Evolutionary conservation across 257 asterid species (phyloP).

Genomic region (Przewalskia tangutica): DNA sequence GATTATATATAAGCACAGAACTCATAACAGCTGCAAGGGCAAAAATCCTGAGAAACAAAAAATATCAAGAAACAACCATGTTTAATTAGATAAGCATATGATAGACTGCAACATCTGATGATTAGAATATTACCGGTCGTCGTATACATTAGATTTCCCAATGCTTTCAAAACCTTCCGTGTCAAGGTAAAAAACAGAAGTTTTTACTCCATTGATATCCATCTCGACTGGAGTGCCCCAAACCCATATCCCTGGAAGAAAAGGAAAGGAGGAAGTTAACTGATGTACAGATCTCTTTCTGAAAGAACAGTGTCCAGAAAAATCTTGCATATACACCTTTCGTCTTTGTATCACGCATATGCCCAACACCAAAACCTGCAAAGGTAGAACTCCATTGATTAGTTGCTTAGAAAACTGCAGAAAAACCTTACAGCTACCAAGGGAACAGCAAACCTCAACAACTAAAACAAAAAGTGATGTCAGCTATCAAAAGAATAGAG

Average conservation of each 20-base stretch:
- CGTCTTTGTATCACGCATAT: constrained; percentile 97
- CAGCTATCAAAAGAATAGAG: background rate
- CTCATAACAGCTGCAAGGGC: constrained; percentile 97
- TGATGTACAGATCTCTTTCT: background rate
- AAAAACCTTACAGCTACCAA: background rate
- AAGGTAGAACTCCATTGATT: background rate
- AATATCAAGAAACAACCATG: background rate
- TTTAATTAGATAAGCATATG: background rate
- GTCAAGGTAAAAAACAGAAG: constrained; percentile 90
- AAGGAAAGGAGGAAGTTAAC: background rate
- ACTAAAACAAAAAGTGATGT: background rate
- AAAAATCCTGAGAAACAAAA: constrained; percentile 55
- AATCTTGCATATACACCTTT: constrained; percentile 44
- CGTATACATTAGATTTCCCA: constrained; percentile 98
- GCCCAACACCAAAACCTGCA: constrained; percentile 99
- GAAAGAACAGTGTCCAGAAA: background rate
- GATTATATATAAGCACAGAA: constrained; percentile 90
- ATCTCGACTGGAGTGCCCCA: constrained; percentile 86
- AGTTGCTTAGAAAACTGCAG: constrained; percentile 1
- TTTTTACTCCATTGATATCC: constrained; percentile 73
- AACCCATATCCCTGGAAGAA: constrained; percentile 76
- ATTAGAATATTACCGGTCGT: constrained; percentile 57
- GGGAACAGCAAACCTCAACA: background rate
- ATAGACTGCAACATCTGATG: background rate
- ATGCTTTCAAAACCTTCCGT: constrained; percentile 99